These are phyloP conservation scores for Singerocomus inundabilis DNA, from an alignment of 1,284 basidiomycete genomes.

Conservation along the genomic window DNA sequence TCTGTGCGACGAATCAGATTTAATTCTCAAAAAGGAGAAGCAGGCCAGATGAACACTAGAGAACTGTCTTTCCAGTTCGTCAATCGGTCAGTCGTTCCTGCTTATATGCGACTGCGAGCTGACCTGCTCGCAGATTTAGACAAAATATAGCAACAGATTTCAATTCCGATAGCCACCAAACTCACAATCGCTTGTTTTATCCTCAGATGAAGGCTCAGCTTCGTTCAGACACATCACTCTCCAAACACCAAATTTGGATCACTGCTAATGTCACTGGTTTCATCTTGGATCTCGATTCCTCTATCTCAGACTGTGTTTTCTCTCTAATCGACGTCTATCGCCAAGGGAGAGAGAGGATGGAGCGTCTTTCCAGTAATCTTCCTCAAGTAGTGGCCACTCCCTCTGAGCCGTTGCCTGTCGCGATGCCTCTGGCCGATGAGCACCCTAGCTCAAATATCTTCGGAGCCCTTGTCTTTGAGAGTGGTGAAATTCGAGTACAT, in stretches of 20 bases:
- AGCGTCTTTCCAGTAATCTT: conserved; percentile 52
- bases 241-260: conserved; percentile 61
- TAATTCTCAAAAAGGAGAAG: conserved; percentile 70
- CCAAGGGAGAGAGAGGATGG: conserved; percentile 76
- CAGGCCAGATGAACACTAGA: conserved; percentile 71
- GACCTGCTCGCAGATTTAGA: conserved; percentile 58
- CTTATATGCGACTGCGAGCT: conserved; percentile 4
- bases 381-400: conserved; percentile 43
- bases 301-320: conserved; percentile 77
- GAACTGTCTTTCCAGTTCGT: conserved; percentile 85
- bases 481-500: conserved; percentile 74
- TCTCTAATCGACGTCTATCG: conserved; percentile 84
- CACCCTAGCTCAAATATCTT: conserved; percentile 61
- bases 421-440: conserved; percentile 10
- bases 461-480: conserved; percentile 75
- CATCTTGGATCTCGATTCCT: conserved; percentile 80
- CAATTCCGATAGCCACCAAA: conserved; percentile 64
- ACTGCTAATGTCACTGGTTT: conserved; percentile 83
- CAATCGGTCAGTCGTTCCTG: conserved; percentile 48
- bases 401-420: conserved; percentile 12
- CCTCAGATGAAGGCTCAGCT: conserved; percentile 80
- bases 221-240: conserved; percentile 51
- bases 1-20: conserved; percentile 77
- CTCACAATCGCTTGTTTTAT: conserved; percentile 75
- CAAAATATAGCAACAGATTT: conserved; percentile 72